Evolutionary conservation across 441 rosid genomes (phyloP).

Genomic region (Jatropha podagrica): DNA sequence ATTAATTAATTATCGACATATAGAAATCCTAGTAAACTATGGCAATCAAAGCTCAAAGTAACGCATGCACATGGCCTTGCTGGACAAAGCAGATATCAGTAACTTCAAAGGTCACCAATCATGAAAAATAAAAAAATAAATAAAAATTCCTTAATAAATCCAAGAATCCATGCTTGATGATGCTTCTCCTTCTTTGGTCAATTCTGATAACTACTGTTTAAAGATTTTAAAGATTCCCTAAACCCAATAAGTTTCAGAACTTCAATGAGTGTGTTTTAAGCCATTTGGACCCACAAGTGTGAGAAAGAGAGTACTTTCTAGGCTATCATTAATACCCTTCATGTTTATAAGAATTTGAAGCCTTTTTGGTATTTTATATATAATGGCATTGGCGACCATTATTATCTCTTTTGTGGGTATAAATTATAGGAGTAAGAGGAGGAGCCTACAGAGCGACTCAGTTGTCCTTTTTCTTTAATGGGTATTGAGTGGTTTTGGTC

Average conservation of each 20-base stretch:
- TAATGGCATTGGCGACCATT: slow-evolving; percentile 26
- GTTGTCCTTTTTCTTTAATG: slow-evolving; percentile 33
- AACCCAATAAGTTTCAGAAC: slow-evolving; percentile 29
- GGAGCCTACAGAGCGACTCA: not conserved
- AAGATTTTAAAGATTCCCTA: slow-evolving; percentile 17
- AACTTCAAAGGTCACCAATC: slow-evolving; percentile 16
- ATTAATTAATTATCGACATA: too few relatives aligned
- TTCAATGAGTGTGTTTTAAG: slow-evolving; percentile 68
- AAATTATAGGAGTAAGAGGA: not conserved
- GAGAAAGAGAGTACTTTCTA: slow-evolving; percentile 7
- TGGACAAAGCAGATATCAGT: slow-evolving; percentile 31
- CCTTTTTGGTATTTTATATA: slow-evolving; percentile 25
- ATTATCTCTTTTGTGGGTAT: slow-evolving; percentile 26
- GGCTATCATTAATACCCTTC: slow-evolving; percentile 12
- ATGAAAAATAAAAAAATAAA: slow-evolving; percentile 5
- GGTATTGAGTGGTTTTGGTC: slow-evolving; percentile 33
- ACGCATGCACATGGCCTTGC: slow-evolving; percentile 45
- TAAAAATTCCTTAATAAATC: not conserved
- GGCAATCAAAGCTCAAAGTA: not conserved
- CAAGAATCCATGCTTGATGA: not conserved
- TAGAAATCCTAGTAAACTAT: not conserved
- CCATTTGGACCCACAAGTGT: slow-evolving; percentile 52
- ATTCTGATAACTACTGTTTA: slow-evolving; percentile 16
- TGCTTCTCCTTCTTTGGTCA: slow-evolving; percentile 7
- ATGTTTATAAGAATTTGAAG: slow-evolving; percentile 28